Percentiles rank a stretch among this genome's conserved stretches.
Conservation (phyloP, 148 eudicot species). For the Bassia scoparia region DNA sequence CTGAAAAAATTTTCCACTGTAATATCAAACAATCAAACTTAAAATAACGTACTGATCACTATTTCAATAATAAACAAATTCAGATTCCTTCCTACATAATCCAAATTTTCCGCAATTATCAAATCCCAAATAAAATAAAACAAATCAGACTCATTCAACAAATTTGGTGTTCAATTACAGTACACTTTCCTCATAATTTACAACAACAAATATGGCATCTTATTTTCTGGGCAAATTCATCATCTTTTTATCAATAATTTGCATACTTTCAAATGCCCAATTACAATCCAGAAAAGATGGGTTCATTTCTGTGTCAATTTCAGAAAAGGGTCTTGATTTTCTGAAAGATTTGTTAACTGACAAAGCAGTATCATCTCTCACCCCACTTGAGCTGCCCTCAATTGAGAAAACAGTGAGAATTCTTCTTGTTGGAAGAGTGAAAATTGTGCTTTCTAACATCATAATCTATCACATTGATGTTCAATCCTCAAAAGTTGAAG, state of each 20-base stretch:
- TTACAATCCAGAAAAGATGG: conserved; percentile 43
- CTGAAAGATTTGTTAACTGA: conserved; percentile 58
- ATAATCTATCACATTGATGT: conserved; percentile 55
- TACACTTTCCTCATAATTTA: background rate
- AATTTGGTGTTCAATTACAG: too few relatives aligned
- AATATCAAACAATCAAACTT: too few relatives aligned
- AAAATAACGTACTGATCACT: too few relatives aligned
- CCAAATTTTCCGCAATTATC: too few relatives aligned
- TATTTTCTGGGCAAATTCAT: conserved; percentile 18
- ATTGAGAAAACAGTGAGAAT: conserved; percentile 57
- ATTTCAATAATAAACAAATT: too few relatives aligned
- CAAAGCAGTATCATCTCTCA: conserved; percentile 66
- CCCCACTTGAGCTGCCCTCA: conserved; percentile 56
- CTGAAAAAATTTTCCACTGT: too few relatives aligned
- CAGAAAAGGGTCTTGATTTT: conserved; percentile 80
- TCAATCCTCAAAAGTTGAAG: conserved; percentile 39
- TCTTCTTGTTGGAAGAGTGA: conserved; percentile 59
- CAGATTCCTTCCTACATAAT: too few relatives aligned
- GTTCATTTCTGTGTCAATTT: conserved; percentile 54
- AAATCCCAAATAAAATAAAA: too few relatives aligned
- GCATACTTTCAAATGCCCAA: conserved; percentile 24
- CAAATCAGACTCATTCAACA: too few relatives aligned
- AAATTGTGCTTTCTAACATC: conserved; percentile 52
- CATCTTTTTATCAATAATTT: conserved; percentile 24
- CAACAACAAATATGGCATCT: conserved; percentile 29